phyloP scores from a whole-genome alignment of 2,329 filamentous ascomycete species.

The Penicillium sp. region DNA sequence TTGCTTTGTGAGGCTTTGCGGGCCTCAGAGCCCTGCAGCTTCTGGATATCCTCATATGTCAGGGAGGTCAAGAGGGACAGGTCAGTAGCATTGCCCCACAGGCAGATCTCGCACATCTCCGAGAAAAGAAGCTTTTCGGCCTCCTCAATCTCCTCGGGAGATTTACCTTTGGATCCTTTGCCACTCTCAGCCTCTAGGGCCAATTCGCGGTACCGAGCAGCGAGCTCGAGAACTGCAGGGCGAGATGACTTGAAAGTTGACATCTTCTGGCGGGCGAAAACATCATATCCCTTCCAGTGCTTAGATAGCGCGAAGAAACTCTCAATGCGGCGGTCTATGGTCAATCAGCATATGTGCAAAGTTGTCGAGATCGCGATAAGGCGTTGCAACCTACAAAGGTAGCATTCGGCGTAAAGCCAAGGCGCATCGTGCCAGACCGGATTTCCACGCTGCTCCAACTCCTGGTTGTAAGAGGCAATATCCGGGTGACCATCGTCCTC shows the following conservation, averaged over 20 bases:
- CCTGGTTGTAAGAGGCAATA: constrained; percentile 78
- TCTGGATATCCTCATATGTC: constrained; percentile 94
- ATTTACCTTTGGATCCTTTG: constrained; percentile 40
- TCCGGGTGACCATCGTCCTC: constrained; percentile 75
- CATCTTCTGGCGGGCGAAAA: constrained; percentile 87
- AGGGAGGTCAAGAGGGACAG: constrained; percentile 85
- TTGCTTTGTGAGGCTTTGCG: constrained; percentile 87
- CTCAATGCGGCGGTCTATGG: constrained; percentile 66
- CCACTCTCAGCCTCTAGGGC: constrained; percentile 64
- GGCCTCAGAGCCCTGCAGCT: constrained; percentile 84
- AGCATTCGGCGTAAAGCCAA: constrained; percentile 94
- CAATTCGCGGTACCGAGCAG: constrained; percentile 73
- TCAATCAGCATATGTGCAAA: constrained; percentile 14
- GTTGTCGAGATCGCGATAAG: background rate
- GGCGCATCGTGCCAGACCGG: constrained; percentile 79
- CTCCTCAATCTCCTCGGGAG: constrained; percentile 55
- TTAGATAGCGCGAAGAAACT: constrained; percentile 73
- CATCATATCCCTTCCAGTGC: constrained; percentile 87
- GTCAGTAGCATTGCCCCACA: constrained; percentile 97
- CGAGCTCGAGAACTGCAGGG: constrained; percentile 78
- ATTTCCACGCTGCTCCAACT: constrained; percentile 70
- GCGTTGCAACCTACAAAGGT: constrained; percentile 60
- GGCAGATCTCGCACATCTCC: constrained; percentile 94
- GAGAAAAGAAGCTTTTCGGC: constrained; percentile 77
- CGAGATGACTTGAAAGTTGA: constrained; percentile 89